phyloP scores from a whole-genome alignment of 305 asterid species.

The Fraxinus angustifolia region DNA sequence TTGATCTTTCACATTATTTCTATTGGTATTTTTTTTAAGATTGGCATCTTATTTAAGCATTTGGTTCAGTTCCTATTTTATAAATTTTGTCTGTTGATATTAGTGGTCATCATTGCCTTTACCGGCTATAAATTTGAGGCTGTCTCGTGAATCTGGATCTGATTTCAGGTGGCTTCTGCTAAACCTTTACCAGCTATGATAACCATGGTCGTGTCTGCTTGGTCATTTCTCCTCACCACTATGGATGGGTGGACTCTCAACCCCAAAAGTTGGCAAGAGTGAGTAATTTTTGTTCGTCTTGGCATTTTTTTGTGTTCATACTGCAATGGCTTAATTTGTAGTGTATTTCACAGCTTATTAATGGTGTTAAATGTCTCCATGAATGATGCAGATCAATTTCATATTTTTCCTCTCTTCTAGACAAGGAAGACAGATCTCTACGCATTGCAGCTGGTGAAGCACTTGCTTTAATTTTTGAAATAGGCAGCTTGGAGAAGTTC shows the following conservation, averaged over 20 bases:
- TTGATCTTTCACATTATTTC: not conserved
- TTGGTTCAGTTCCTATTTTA: not conserved
- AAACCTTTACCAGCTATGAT: conserved; percentile 61
- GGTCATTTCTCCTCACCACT: conserved; percentile 86
- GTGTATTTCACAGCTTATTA: not conserved
- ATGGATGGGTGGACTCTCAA: conserved; percentile 54
- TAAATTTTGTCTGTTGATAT: not conserved
- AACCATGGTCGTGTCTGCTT: conserved; percentile 70
- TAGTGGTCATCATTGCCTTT: not conserved
- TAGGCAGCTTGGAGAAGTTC: conserved; percentile 76
- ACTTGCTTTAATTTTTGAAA: conserved; percentile 79
- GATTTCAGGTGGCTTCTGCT: conserved; percentile 62
- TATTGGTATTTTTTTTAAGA: not conserved
- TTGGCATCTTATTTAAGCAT: not conserved
- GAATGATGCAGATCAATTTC: conserved; percentile 63
- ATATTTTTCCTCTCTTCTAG: conserved; percentile 64
- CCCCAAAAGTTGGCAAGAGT: conserved; percentile 87
- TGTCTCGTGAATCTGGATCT: conserved; percentile 16
- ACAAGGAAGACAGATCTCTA: conserved; percentile 77
- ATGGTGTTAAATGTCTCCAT: conserved; percentile 10
- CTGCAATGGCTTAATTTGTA: not conserved
- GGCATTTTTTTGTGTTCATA: not conserved
- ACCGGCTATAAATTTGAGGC: not conserved
- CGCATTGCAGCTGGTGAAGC: conserved; percentile 97
- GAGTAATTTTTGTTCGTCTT: conserved; percentile 26